A percentile compares a stretch with the other conserved stretches of the same genome.
Conservation (phyloP, 176 grass and related monocot genomes). For the Eremochloa ophiuroides region DNA sequence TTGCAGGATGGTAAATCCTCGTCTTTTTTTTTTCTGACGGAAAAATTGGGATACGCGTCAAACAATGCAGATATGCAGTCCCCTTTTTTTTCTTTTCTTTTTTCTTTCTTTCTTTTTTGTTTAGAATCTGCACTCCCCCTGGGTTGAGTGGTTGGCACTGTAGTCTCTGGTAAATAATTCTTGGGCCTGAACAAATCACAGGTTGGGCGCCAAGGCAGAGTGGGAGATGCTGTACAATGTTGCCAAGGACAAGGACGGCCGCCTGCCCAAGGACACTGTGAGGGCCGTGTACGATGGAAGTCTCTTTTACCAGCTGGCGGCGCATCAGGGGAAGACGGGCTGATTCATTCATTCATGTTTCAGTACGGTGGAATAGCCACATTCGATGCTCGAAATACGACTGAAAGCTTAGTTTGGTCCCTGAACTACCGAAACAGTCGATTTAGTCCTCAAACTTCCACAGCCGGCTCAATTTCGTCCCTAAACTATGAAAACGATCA, state of each 20-base stretch:
- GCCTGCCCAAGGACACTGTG: conserved; percentile 43
- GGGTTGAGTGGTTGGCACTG: not conserved
- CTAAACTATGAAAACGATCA: too few species aligned
- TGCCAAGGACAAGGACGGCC: conserved; percentile 61
- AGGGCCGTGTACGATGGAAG: conserved; percentile 57
- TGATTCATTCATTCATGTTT: not conserved
- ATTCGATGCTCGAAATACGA: too few species aligned
- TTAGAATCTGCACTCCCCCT: too few species aligned
- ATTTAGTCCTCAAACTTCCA: too few species aligned
- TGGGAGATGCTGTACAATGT: conserved; percentile 47
- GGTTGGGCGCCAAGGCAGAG: conserved; percentile 43
- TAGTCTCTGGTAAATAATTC: not conserved
- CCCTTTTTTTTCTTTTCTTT: too few species aligned
- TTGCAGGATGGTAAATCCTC: conserved; percentile 38
- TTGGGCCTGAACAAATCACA: not conserved
- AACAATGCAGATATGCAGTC: too few species aligned
- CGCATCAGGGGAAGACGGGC: conserved; percentile 4
- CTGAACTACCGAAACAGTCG: too few species aligned
- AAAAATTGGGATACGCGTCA: not conserved
- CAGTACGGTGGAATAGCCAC: too few species aligned
- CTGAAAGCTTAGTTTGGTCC: too few species aligned
- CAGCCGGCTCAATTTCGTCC: too few species aligned
- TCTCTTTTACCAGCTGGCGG: conserved; percentile 48
- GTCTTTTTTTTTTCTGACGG: not conserved
- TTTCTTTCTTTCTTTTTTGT: too few species aligned